phyloP scores from a whole-genome alignment of 768 basidiomycete species.

The Tulasnella sp. region DNA sequence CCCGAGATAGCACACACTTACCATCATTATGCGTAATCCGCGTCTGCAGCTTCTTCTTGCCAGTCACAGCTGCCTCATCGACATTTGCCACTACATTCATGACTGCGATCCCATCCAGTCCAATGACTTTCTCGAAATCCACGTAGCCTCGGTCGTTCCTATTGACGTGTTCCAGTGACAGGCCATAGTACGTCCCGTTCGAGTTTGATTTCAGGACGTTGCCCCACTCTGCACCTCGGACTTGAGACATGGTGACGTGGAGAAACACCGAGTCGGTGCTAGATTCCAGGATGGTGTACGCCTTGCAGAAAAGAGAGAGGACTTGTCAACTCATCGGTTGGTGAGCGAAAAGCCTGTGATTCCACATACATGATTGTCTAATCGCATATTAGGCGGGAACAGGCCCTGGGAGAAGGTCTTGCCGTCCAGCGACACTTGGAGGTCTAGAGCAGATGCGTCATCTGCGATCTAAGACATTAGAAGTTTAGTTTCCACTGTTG shows the following conservation, averaged over 20 bases:
- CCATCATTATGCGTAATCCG: slow-evolving; percentile 97
- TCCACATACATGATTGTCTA: slow-evolving; percentile 72
- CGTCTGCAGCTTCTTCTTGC: slow-evolving; percentile 65
- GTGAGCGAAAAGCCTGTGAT: background rate
- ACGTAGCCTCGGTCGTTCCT: slow-evolving; percentile 80
- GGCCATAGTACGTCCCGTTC: slow-evolving; percentile 92
- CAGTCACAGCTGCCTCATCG: slow-evolving; percentile 55
- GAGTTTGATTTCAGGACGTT: slow-evolving; percentile 92
- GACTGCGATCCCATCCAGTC: slow-evolving; percentile 89
- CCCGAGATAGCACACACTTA: slow-evolving; percentile 26
- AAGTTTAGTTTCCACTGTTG: background rate
- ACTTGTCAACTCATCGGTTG: background rate
- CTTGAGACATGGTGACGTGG: slow-evolving; percentile 85
- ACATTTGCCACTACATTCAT: slow-evolving; percentile 85
- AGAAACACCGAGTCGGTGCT: slow-evolving; percentile 88
- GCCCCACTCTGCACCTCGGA: slow-evolving; percentile 68
- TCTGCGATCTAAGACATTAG: background rate
- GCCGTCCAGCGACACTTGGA: slow-evolving; percentile 91
- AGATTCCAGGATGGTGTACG: slow-evolving; percentile 91
- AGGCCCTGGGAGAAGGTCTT: slow-evolving; percentile 68
- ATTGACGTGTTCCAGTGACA: slow-evolving; percentile 81
- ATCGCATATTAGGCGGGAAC: slow-evolving; percentile 86
- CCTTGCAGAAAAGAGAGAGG: slow-evolving; percentile 33
- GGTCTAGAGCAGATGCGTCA: slow-evolving; percentile 42
- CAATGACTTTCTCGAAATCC: slow-evolving; percentile 97